Evolutionary conservation across 2,329 filamentous ascomycete species (phyloP), one percentile per base, ranked within the genome.

Genomic region (Emmonsia crescens): DNA sequence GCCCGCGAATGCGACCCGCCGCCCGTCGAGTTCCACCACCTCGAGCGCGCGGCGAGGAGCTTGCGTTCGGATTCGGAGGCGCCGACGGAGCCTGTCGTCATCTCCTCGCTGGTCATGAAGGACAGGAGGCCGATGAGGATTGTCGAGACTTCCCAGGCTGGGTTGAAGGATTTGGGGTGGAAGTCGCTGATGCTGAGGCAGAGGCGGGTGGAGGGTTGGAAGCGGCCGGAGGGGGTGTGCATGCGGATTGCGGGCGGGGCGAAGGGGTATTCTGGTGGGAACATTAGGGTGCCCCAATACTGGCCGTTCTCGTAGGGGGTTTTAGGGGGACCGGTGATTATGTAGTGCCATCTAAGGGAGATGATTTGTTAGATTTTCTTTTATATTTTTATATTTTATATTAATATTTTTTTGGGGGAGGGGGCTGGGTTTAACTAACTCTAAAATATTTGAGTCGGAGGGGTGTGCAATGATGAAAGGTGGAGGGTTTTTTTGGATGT

Each of bases 61-160:
- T 85, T 88, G 64, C 93, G 85, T 79, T 97, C 92, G 3, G 83
- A 79, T 57, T 89, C 84, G 0, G 85, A 88, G 21, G 87, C 89
- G 5, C 87, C 87, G 36, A 99, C 85, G 36, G 88, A 92, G 1
- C 94, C 94, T 0, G 94, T 97, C 0, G 94, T 99, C 89, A 97
- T 96, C 78, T 99, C 94, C 72, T 99, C 93, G 66, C 89, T 91
- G 2, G 93, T 97, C 94, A 99, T 99, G 77, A 99, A 99, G 46
- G 89, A 95, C 65, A 97, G 80, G 33, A 99, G 83, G 10, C 94
- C 94, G 61, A 96, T 95, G 19, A 99, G 80, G 66, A 99, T 99
- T 0, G 94, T 99, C 60, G 89, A 93, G 8, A 99, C 94, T 72
- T 96, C 93, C 94, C 94, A 99, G 0, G 94, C 92, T 1, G 94